Evolutionary conservation across 2,329 filamentous ascomycete genomes (phyloP), one percentile per base, ranked within the genome.

Genomic region (Didymella segeticola): DNA sequence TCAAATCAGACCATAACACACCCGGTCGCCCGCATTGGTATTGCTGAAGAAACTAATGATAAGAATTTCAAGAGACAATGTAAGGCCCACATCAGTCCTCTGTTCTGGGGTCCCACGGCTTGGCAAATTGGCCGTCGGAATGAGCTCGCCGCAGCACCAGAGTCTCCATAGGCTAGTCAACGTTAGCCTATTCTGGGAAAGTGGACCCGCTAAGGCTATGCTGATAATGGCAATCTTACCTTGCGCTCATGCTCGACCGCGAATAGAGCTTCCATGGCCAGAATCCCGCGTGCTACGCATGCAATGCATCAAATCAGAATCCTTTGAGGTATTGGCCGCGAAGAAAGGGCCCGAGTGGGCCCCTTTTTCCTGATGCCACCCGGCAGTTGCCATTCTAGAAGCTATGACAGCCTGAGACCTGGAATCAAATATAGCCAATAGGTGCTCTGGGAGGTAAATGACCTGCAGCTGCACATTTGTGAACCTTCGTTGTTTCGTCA

Each of bases 391-490:
- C 41, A 29, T 34, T 50, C 23, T 36, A 23, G 25, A 25, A 36
- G 22, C 19, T 4, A n/a, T 22, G 12, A 15, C 27, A 2, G 30
- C 23, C 30, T 26, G 26, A 10, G 33, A 12, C 8, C 22, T 17
- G 4, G 17, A 36, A n/a, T 41, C 23, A 31, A 17, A 50, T 50
- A 49, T 50, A 48, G 43, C 33, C 19, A 39, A 50, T 25, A 42
- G 37, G 37, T 37, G 10, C 15, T 26, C 30, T 23, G 22, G 15
- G 14, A 26, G 10, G 11, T 30, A 3, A 29, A 11, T 30, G 15
- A 30, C 30, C 26, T 47, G 33, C 36, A 55, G 52, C 29, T 53
- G 45, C 36, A 30, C 30, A 12, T 45, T 37, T 34, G 37, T 51
- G 23, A 36, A 39, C 14, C n/a, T 47, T 27, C 15, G 19, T 38